Conservation (phyloP, 73 alveolate genomes). For the Stentor roeselii region DNA sequence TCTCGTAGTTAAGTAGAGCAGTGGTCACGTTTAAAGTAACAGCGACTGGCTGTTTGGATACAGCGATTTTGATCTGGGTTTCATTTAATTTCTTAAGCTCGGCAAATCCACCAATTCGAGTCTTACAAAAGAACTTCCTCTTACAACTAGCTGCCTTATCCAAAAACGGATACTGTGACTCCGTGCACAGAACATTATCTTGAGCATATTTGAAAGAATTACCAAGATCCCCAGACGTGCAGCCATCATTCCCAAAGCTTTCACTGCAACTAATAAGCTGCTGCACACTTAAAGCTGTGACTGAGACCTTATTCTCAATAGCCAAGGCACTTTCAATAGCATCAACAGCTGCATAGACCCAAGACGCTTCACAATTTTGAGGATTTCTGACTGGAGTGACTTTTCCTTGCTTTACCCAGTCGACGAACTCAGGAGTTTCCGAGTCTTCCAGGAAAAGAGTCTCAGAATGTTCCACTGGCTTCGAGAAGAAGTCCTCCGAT, state of each 20-base stretch:
- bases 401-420: background rate
- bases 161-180: background rate
- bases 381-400: background rate
- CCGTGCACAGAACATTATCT: background rate
- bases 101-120: background rate
- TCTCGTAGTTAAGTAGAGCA: background rate
- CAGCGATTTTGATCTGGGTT: background rate
- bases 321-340: background rate
- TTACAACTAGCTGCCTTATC: background rate
- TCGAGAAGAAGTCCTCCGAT: no score
- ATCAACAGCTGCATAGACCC: background rate
- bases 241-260: background rate
- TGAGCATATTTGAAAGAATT: background rate
- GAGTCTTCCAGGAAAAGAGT: no score
- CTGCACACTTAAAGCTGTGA: background rate
- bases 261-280: background rate
- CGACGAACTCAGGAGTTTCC: background rate
- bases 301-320: background rate
- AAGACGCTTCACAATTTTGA: background rate
- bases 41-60: background rate
- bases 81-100: background rate
- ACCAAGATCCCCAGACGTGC: background rate
- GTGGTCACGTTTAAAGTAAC: background rate
- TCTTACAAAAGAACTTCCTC: background rate
- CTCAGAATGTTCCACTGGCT: no score